Conservation (phyloP, 257 asterid genomes). For the Henckelia pumila region DNA sequence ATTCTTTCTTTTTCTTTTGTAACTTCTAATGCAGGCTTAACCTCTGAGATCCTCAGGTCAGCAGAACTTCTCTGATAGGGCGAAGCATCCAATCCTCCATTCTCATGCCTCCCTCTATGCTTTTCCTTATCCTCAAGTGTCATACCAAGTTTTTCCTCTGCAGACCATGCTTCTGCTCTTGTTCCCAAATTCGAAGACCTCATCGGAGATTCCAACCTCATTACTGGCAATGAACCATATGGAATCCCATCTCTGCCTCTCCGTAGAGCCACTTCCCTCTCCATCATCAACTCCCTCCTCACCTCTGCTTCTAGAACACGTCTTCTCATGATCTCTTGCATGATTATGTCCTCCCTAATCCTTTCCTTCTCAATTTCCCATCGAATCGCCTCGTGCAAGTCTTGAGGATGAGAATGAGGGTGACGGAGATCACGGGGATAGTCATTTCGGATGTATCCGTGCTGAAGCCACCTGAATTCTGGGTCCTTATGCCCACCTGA, state of each 20-base stretch:
- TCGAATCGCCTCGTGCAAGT: slow-evolving; percentile 21
- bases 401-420: neutral
- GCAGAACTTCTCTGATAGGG: slow-evolving; percentile 24
- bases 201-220: slow-evolving; percentile 14
- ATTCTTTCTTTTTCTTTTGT: slow-evolving; percentile 24
- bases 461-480: neutral
- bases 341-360: slow-evolving; percentile 44
- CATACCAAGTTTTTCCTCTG: slow-evolving; percentile 28
- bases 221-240: slow-evolving; percentile 10
- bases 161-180: slow-evolving; percentile 23
- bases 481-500: slow-evolving; percentile 6
- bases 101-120: slow-evolving; percentile 20
- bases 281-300: slow-evolving; percentile 36
- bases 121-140: slow-evolving; percentile 25
- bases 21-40: slow-evolving; percentile 17
- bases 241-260: slow-evolving; percentile 21
- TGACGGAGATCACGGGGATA: neutral
- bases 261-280: slow-evolving; percentile 33
- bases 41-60: slow-evolving; percentile 23
- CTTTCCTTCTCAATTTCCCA: slow-evolving; percentile 42
- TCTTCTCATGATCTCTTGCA: slow-evolving; percentile 34
- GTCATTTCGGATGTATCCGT: neutral
- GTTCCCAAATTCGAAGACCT: slow-evolving; percentile 2
- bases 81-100: slow-evolving; percentile 18
- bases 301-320: slow-evolving; percentile 40